Evolutionary conservation across 495 filamentous ascomycete genomes (phyloP).

Genomic region (Lindgomyces ingoldianus): DNA sequence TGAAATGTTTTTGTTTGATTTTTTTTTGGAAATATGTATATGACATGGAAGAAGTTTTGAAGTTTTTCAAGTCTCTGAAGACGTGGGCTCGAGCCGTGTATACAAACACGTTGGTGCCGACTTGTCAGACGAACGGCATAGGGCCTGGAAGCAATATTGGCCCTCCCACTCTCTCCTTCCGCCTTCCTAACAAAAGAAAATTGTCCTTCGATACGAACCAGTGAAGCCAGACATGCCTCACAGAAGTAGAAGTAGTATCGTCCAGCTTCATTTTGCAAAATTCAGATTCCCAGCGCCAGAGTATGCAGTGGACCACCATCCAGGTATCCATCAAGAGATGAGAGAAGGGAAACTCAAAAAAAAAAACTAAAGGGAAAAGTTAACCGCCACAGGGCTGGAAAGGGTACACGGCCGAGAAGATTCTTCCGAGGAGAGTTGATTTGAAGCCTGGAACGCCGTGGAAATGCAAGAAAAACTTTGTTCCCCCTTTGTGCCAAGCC

Average conservation of each 20-base stretch:
- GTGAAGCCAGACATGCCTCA: not conserved
- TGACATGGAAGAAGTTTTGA: no score
- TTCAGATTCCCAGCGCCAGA: constrained; percentile 4
- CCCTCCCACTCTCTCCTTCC: no score
- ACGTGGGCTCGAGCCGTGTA: no score
- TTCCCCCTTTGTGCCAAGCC: not conserved
- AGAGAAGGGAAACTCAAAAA: not conserved
- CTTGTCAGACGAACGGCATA: no score
- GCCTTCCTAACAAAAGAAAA: not conserved
- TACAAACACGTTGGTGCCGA: no score
- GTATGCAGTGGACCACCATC: not conserved
- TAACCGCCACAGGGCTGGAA: not conserved
- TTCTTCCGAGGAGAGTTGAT: constrained; percentile 1
- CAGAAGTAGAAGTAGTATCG: not conserved
- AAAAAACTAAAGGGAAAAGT: not conserved
- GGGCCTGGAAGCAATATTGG: no score
- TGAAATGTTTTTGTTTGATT: no score
- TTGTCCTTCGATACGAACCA: not conserved
- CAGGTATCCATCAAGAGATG: not conserved
- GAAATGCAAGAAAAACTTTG: constrained; percentile 14
- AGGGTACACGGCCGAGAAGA: not conserved
- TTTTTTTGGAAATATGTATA: no score
- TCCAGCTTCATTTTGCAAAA: not conserved
- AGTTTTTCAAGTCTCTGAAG: no score
- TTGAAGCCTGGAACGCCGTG: constrained; percentile 17